phyloP scores from a whole-genome alignment of 148 eudicot genomes.

The Mesembryanthemum crystallinum region DNA sequence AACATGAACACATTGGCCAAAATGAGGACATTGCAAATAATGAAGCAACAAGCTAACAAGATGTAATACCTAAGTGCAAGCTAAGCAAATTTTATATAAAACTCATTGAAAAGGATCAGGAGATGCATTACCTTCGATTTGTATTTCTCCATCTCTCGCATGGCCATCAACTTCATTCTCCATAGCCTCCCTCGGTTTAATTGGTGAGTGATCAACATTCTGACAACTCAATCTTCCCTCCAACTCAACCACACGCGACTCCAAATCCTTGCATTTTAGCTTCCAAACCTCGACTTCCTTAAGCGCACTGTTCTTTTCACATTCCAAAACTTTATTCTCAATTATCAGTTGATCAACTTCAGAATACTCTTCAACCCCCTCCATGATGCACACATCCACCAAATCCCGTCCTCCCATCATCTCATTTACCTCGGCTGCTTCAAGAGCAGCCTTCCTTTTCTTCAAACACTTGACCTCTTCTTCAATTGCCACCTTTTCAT shows the following conservation, averaged over 20 bases:
- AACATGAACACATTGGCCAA: not conserved
- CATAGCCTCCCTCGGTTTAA: not conserved
- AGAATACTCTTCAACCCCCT: conserved; percentile 21
- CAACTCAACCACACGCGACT: conserved; percentile 35
- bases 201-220: not conserved
- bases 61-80: not conserved
- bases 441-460: conserved; percentile 23
- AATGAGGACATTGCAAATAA: too few relatives aligned
- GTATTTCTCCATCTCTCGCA: conserved; percentile 4
- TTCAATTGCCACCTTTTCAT: conserved; percentile 30
- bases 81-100: not conserved
- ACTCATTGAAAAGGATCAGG: not conserved
- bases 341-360: conserved; percentile 45
- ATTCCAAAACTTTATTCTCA: conserved; percentile 54
- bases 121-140: conserved; percentile 13
- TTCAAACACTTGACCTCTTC: conserved; percentile 38
- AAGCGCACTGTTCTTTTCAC: conserved; percentile 48
- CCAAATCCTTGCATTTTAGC: conserved; percentile 44
- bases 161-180: conserved; percentile 5
- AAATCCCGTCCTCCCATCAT: not conserved
- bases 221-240: conserved; percentile 25
- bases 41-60: not conserved
- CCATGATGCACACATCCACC: conserved; percentile 19
- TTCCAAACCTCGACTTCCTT: conserved; percentile 44
- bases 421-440: conserved; percentile 7